Base-by-base conservation (phyloP, 768 basidiomycete species). In the Trametes elegans region DNA sequence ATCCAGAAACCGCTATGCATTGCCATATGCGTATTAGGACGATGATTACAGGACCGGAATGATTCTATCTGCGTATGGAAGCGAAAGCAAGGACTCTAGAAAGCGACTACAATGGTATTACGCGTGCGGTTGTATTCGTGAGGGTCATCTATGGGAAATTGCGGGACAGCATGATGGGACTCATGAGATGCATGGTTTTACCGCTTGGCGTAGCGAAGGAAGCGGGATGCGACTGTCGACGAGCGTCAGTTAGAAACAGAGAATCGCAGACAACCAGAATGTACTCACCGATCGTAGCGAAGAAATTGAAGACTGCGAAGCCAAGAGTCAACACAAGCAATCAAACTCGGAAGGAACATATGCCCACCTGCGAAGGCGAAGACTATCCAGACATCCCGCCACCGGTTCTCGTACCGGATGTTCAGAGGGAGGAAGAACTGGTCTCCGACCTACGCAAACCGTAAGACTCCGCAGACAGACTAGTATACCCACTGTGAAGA, bases 381-480 rank as follows among this genome's bases (percentile, higher is more conserved):
- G 28, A 85, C 62, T 31, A 89, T 82, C 54, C 82, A 87, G 3
- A 76, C 77, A 57, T 90, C 87, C 55, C 88, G 73, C 87, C 88
- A 88, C 8, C 86, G 73, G 18, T 79, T 64, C 6, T 74, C 71
- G 65, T 76, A 90, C 1, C 66, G 65, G 62, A 91, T 88, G 58
- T 88, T 88, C 38, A 91, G 69, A 0, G 86, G 86, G 10, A 68
- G 62, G 66, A 76, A 88, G 72, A 86, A 92, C 59, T 91, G 72
- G 60, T 91, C 86, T 0, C 89, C 88, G 21, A 79, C 70, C 63
- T 78, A 60, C 28, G 46, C 34, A 35, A n/a, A 5, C 34, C 10
- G 19, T 19, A 10, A 35, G 57, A 29, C 61, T 47, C 13, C 32
- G 53, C 28, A 51, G 28, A n/a, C 14, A 23, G 6, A 18, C 8